phyloP scores from a whole-genome alignment of 768 basidiomycete species.

The Pleurotus giganteus region DNA sequence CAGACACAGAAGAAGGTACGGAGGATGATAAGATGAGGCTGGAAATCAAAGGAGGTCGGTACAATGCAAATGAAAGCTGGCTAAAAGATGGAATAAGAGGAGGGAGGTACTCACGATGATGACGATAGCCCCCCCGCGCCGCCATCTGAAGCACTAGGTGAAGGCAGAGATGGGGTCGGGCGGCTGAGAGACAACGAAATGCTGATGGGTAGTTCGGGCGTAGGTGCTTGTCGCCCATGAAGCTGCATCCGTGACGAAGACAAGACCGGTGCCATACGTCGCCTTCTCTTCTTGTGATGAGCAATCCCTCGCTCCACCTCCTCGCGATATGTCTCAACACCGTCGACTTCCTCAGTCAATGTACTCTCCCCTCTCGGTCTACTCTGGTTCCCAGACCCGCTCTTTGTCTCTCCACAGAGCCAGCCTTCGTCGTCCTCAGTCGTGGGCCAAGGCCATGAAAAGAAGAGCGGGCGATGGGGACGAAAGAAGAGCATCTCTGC shows the following conservation, averaged over 20 bases:
- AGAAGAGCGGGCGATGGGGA: not conserved
- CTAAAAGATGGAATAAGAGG: not conserved
- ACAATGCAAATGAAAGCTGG: not conserved
- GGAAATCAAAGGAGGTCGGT: not conserved
- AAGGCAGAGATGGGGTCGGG: not conserved
- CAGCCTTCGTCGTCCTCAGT: not conserved
- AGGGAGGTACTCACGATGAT: not conserved
- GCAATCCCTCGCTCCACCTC: not conserved
- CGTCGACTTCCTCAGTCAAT: not conserved
- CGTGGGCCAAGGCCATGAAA: constrained; percentile 5
- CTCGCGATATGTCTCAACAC: not conserved
- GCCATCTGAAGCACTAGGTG: not conserved
- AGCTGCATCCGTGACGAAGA: not conserved
- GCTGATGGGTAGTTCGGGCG: not conserved
- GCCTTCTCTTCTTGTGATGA: not conserved
- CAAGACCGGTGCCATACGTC: not conserved
- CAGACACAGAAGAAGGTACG: not conserved
- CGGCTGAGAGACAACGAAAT: not conserved
- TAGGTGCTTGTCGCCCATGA: not conserved
- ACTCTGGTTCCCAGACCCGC: not conserved
- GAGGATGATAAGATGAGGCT: not conserved
- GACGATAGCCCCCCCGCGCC: not conserved
- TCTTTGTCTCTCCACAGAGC: not conserved
- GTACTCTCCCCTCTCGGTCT: not conserved
- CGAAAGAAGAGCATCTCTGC: not conserved